Evolutionary conservation across 2,329 filamentous ascomycete genomes (phyloP), one percentile per base, ranked within the genome.

Genomic region (Aspergillus piperis): DNA sequence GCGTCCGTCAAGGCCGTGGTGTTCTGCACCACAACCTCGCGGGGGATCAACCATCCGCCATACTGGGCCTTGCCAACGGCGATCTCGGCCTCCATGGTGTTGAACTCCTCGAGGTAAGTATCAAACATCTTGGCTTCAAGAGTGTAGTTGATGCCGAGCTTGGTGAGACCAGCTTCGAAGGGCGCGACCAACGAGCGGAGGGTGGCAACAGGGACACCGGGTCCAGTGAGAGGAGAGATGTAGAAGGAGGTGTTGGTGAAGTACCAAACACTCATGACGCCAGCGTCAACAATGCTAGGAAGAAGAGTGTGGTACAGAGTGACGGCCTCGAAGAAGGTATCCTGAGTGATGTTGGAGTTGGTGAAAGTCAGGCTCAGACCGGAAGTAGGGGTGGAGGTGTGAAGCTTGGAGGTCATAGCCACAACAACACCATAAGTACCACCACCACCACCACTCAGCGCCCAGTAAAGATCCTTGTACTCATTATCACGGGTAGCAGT

Each of bases 391-490:
- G 38, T 39, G 1, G 51, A 19, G 1, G 21, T 5, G 11, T 54
- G 11, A 6, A 30, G 15, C 15, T 39, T 41, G 36, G 36, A 27
- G 2, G 19, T 54, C 17, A 42, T 54, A 1, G 49, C 52, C 39
- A 63, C 30, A 0, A 66, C 62, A 13, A 66, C 54, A 7, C 57
- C 64, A 27, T 55, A 66, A 8, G 62, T 64, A 15, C 62, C 62
- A 6, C 57, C 64, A 3, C 64, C 64, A 11, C 62, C 64, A 21
- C 64, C 64, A 13, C 60, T 53, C 1, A 66, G 53, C 2, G 62
- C 64, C 51, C 49, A 65, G 39, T 59, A 66, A 10, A 66, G 57
- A 36, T 66, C 62, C 19, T 53, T 11, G 63, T 88, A 83, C 10
- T 55, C 39, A 15, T 47, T 47, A 3, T 44, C 27, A 57, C 58